A percentile compares a stretch with the other conserved stretches of the same genome.
Evolutionary conservation across 2,329 filamentous ascomycete genomes (phyloP).

Genomic region (Neurospora crassa): DNA sequence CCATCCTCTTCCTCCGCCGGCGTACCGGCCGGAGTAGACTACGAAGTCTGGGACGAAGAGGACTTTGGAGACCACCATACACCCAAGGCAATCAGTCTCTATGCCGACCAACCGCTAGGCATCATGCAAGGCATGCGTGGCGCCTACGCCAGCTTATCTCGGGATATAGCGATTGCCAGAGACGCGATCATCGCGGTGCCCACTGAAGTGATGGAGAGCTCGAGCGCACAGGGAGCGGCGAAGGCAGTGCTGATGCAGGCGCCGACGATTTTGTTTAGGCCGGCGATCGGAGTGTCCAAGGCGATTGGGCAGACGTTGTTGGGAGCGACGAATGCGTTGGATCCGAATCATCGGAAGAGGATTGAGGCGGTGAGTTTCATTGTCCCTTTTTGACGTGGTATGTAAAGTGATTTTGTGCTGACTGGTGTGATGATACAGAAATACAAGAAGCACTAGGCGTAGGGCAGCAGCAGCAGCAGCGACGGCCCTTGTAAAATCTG

Average conservation of each 20-base stretch:
- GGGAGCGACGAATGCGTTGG: constrained; percentile 85
- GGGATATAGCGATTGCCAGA: constrained; percentile 75
- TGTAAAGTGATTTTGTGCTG: constrained; percentile 3
- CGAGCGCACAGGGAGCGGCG: constrained; percentile 70
- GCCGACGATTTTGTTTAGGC: constrained; percentile 86
- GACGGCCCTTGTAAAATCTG: neutral
- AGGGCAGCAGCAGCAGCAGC: neutral
- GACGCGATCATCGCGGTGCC: constrained; percentile 95
- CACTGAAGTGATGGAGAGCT: constrained; percentile 79
- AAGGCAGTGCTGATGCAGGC: constrained; percentile 69
- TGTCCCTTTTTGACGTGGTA: constrained; percentile 3
- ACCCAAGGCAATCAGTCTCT: constrained; percentile 73
- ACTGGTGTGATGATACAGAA: constrained; percentile 25
- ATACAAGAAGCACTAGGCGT: constrained; percentile 35
- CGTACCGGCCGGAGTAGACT: constrained; percentile 3
- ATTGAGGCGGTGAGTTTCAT: constrained; percentile 72
- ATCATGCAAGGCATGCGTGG: constrained; percentile 78
- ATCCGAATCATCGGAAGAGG: constrained; percentile 69
- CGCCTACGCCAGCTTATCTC: constrained; percentile 71
- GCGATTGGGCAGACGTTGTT: constrained; percentile 82
- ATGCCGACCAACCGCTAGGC: constrained; percentile 87
- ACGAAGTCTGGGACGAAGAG: constrained; percentile 33
- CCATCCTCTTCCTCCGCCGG: constrained; percentile 29
- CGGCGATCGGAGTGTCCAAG: constrained; percentile 82
- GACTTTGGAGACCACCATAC: constrained; percentile 52